Evolutionary conservation across 2,329 filamentous ascomycete species (phyloP), one percentile per base, ranked within the genome.

Genomic region (Stenocarpella maydis): DNA sequence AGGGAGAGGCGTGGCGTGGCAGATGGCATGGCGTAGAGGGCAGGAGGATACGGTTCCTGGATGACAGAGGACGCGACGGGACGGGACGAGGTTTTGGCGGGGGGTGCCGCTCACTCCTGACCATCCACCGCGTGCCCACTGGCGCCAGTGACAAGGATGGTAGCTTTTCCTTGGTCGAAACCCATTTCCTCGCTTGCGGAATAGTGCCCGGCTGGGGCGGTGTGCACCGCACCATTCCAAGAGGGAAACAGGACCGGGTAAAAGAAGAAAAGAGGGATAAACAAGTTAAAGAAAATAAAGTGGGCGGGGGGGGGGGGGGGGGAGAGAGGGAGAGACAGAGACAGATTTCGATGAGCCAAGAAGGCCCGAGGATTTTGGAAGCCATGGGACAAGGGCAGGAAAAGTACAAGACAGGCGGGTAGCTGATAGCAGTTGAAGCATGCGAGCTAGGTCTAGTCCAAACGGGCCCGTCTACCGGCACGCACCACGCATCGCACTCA

Each of bases 81-180:
- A 69, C 68, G 68, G 68, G 53, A 69, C 68, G 68, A 49, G 58
- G 60, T 60, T 60, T 60, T 45, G 39, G 55, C 24, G 4, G 55
- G 24, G 50, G 41, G 39, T 41, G 37, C 37, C 54, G 12, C 26
- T 60, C 55, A 17, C 41, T n/a, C 24, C 19, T 19, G 39, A 37
- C 39, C 39, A 31, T 28, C 41, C 39, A 39, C 39, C 55, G 26
- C 55, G 26, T 45, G 55, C 55, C 55, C 55, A 45, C 55, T 60
- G 24, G 55, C 55, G 26, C 37, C 39, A 39, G 55, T 8, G 55
- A 60, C 55, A 45, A 45, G 39, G 55, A 60, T 60, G 55, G 28
- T 31, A 31, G 55, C 55, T 45, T 4, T 60, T 60, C 17, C 21
- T 31, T 7, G 12, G 6, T 21, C 31, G 55, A 15, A 24, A 31